Percentiles rank a stretch among this genome's conserved stretches.
These are phyloP conservation scores for Odontarrhena argentea DNA, from an alignment of 345 rosid genomes.

Conservation along the genomic window DNA sequence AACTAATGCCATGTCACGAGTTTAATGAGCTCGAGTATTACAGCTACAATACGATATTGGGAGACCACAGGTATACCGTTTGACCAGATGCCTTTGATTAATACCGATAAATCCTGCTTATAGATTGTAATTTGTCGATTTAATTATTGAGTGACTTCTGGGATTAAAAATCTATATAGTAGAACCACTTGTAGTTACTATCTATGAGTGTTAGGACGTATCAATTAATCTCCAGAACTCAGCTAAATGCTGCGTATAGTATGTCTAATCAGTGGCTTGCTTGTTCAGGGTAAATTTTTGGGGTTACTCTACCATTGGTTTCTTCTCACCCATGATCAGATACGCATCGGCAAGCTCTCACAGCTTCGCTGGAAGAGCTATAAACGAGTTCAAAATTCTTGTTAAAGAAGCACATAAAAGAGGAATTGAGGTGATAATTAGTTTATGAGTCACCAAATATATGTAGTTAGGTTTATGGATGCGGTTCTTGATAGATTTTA, in stretches of 20 bases:
- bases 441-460: slow-evolving; percentile 26
- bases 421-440: slow-evolving; percentile 79
- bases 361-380: slow-evolving; percentile 66
- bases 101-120: not conserved
- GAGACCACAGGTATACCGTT: slow-evolving; percentile 68
- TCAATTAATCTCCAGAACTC: slow-evolving; percentile 7
- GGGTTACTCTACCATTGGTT: slow-evolving; percentile 93
- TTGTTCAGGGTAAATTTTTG: slow-evolving; percentile 87
- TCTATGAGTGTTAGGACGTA: slow-evolving; percentile 2
- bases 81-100: slow-evolving; percentile 27
- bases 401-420: slow-evolving; percentile 92
- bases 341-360: slow-evolving; percentile 67
- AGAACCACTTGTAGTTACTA: slow-evolving; percentile 14
- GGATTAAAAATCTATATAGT: slow-evolving; percentile 11
- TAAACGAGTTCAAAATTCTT: slow-evolving; percentile 84
- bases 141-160: not conserved
- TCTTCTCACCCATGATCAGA: slow-evolving; percentile 92
- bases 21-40: slow-evolving; percentile 93
- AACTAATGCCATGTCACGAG: slow-evolving; percentile 97
- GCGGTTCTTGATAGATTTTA: slow-evolving; percentile 36
- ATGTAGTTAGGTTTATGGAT: slow-evolving; percentile 19
- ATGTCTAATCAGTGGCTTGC: slow-evolving; percentile 34
- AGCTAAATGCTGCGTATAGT: slow-evolving; percentile 15
- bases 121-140: slow-evolving; percentile 1
- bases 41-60: slow-evolving; percentile 81